A percentile compares a stretch with the other conserved stretches of the same genome.
Evolutionary conservation across 495 filamentous ascomycete species (phyloP).

Genomic region (Penicillium chermesinum): DNA sequence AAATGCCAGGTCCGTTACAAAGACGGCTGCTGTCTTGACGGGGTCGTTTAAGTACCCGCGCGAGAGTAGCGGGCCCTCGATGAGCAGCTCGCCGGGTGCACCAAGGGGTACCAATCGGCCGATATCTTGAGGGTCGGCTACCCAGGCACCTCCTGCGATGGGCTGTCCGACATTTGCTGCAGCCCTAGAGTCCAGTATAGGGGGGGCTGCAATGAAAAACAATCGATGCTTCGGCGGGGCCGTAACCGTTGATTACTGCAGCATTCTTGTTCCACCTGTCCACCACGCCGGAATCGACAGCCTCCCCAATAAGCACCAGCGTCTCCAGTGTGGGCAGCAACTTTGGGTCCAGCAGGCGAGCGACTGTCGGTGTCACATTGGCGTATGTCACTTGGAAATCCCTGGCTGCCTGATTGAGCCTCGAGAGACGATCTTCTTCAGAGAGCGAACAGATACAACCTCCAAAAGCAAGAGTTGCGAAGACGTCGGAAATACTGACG

Average conservation of each 20-base stretch:
- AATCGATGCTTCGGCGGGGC: not conserved
- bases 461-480: not conserved
- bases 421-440: not conserved
- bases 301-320: not conserved
- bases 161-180: not conserved
- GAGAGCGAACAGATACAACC: not conserved
- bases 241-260: not conserved
- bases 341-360: not conserved
- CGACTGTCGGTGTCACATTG: not conserved
- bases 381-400: not conserved
- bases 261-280: not conserved
- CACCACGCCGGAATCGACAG: not conserved
- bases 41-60: not conserved
- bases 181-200: too few relatives aligned
- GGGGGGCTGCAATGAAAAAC: not conserved
- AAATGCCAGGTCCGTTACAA: not conserved
- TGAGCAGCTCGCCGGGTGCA: not conserved
- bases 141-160: too few relatives aligned
- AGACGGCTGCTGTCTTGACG: not conserved
- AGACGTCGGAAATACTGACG: not conserved
- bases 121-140: not conserved
- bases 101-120: not conserved
- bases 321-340: not conserved
- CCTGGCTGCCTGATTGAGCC: not conserved
- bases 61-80: not conserved